Conservation (phyloP, 2,329 filamentous ascomycete genomes). For the Neonectria punicea region DNA sequence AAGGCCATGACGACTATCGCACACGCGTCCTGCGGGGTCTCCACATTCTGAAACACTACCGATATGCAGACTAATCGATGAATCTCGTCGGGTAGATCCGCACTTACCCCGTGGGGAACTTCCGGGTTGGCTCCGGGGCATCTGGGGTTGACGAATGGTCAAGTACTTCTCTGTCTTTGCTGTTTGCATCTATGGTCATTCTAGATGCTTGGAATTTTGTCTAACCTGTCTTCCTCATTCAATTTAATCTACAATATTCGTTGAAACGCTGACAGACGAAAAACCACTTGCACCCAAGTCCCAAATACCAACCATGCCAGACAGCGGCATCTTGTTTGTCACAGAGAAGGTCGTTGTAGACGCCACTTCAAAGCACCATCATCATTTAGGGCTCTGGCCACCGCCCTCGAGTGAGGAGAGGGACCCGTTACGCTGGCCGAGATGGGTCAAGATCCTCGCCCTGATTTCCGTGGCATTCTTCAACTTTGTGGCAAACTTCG, state of each 20-base stretch:
- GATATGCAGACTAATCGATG: background rate
- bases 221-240: too few relatives aligned
- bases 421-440: slow-evolving; percentile 6
- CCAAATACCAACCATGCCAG: background rate
- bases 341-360: slow-evolving; percentile 2
- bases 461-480: slow-evolving; percentile 3
- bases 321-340: background rate
- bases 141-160: background rate
- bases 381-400: slow-evolving; percentile 3
- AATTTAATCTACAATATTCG: too few relatives aligned
- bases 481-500: slow-evolving; percentile 14
- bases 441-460: slow-evolving; percentile 2
- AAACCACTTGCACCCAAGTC: background rate
- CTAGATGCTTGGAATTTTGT: too few relatives aligned
- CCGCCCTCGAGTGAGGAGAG: background rate
- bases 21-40: background rate
- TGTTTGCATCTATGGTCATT: too few relatives aligned
- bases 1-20: too few relatives aligned
- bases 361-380: background rate
- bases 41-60: background rate
- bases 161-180: too few relatives aligned
- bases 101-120: background rate
- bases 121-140: background rate
- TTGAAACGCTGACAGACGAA: too few relatives aligned
- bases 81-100: background rate